phyloP scores from a whole-genome alignment of 768 basidiomycete species.

The Pleurotus giganteus region DNA sequence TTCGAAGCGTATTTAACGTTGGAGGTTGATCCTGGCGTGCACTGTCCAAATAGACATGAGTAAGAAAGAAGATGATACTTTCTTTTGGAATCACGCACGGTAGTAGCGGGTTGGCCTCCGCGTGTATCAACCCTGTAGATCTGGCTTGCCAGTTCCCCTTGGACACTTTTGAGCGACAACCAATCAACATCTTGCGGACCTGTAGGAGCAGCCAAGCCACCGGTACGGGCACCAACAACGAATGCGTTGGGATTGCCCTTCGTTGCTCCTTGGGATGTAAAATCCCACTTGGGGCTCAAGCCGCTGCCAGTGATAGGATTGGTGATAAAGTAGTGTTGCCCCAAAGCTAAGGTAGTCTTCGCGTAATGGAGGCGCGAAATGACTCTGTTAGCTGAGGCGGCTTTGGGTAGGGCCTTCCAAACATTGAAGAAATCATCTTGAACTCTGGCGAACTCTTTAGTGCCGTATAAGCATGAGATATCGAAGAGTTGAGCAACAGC shows the following conservation, averaged over 20 bases:
- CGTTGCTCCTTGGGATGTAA: constrained; percentile 37
- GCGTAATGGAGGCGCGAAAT: constrained; percentile 16
- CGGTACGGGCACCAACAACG: constrained; percentile 43
- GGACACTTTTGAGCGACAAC: constrained; percentile 44
- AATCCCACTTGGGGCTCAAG: constrained; percentile 54
- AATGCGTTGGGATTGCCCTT: constrained; percentile 43
- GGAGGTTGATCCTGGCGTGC: constrained; percentile 1
- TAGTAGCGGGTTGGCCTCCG: constrained; percentile 53
- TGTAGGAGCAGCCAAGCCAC: constrained; percentile 39
- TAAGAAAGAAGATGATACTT: background rate
- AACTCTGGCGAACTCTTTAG: constrained; percentile 25
- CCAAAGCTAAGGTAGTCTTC: constrained; percentile 27
- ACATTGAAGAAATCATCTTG: constrained; percentile 25
- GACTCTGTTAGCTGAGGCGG: constrained; percentile 17
- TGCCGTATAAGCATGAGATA: constrained; percentile 42
- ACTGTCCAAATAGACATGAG: background rate
- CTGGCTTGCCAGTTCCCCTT: constrained; percentile 46
- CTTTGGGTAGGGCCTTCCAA: constrained; percentile 22
- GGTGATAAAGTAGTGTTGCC: constrained; percentile 57
- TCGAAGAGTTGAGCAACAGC: constrained; percentile 53
- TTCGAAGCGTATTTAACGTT: constrained; percentile 50
- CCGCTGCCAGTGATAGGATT: constrained; percentile 42
- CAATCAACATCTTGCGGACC: constrained; percentile 50
- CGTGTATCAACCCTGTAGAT: constrained; percentile 53
- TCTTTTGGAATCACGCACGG: too few relatives aligned